A percentile compares a stretch with the other conserved stretches of the same genome.
These are phyloP conservation scores for Boletellus ananiceps DNA, from an alignment of 768 basidiomycete genomes.

Conservation along the genomic window DNA sequence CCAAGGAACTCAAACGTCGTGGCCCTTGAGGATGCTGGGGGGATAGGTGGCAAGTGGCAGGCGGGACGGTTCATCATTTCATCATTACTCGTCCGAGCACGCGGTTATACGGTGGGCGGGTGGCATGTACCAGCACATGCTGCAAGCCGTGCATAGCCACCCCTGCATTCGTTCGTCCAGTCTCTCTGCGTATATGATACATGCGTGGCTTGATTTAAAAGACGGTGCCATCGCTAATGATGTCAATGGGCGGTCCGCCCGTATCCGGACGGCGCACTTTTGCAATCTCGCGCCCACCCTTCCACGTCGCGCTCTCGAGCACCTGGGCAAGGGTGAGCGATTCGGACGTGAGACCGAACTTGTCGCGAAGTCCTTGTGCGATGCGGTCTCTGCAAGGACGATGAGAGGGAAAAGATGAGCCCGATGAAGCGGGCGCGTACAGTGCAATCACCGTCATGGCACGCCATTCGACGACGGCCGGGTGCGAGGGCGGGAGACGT, in stretches of 20 bases:
- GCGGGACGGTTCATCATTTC: too few relatives aligned
- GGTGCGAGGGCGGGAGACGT: conserved; percentile 68
- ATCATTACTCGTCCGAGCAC: too few relatives aligned
- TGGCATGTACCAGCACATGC: too few relatives aligned
- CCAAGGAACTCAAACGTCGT: conserved; percentile 45
- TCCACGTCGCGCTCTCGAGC: conserved; percentile 95
- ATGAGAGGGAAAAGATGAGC: not conserved
- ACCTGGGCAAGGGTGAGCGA: conserved; percentile 80
- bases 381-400: conserved; percentile 63
- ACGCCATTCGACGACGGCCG: conserved; percentile 93
- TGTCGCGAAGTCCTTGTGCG: conserved; percentile 59
- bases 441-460: conserved; percentile 93
- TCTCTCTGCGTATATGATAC: too few relatives aligned
- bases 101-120: too few relatives aligned
- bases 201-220: conserved; percentile 39
- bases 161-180: too few relatives aligned
- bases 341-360: conserved; percentile 45
- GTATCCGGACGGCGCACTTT: conserved; percentile 65
- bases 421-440: conserved; percentile 38
- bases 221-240: conserved; percentile 80
- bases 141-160: too few relatives aligned
- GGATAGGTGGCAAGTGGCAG: too few relatives aligned
- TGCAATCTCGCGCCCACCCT: conserved; percentile 91
- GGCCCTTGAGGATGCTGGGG: not conserved
- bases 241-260: conserved; percentile 83